phyloP scores from a whole-genome alignment of 495 filamentous ascomycete genomes.

The Tetracladium setigerum region DNA sequence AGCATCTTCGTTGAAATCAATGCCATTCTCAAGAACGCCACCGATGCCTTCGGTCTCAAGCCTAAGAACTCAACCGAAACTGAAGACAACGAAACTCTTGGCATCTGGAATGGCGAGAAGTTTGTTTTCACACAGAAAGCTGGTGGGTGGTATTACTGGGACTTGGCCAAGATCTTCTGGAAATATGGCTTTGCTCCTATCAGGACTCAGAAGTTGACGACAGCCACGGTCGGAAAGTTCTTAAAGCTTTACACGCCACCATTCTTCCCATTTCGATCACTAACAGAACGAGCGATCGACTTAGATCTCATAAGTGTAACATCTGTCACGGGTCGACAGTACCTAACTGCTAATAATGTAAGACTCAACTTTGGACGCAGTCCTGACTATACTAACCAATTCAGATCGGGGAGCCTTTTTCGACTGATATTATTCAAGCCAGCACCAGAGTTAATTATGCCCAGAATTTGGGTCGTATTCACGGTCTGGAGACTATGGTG shows the following conservation, averaged over 20 bases:
- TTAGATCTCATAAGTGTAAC: slow-evolving; percentile 60
- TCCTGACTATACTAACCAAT: neutral
- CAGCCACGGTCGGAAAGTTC: slow-evolving; percentile 63
- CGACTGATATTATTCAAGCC: slow-evolving; percentile 83
- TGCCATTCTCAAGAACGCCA: slow-evolving; percentile 67
- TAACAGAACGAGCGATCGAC: slow-evolving; percentile 57
- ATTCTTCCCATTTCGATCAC: slow-evolving; percentile 72
- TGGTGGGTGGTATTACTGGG: slow-evolving; percentile 64
- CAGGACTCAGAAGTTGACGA: slow-evolving; percentile 64
- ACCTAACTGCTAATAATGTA: slow-evolving; percentile 57
- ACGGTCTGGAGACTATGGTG: slow-evolving; percentile 89
- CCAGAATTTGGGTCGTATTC: slow-evolving; percentile 75
- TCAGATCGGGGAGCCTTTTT: slow-evolving; percentile 56
- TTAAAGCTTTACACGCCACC: slow-evolving; percentile 74
- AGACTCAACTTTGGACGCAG: slow-evolving; percentile 6
- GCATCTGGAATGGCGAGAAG: slow-evolving; percentile 73
- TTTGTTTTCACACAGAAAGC: slow-evolving; percentile 63
- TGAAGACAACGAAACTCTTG: slow-evolving; percentile 43
- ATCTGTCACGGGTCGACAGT: slow-evolving; percentile 60
- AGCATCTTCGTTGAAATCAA: slow-evolving; percentile 91
- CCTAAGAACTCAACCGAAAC: slow-evolving; percentile 22
- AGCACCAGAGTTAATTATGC: slow-evolving; percentile 94
- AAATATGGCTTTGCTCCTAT: slow-evolving; percentile 78
- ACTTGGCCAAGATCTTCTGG: slow-evolving; percentile 70
- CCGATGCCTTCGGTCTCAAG: slow-evolving; percentile 61